Conservation (phyloP, 2,329 filamentous ascomycete genomes). For the Colletotrichum paranaense region DNA sequence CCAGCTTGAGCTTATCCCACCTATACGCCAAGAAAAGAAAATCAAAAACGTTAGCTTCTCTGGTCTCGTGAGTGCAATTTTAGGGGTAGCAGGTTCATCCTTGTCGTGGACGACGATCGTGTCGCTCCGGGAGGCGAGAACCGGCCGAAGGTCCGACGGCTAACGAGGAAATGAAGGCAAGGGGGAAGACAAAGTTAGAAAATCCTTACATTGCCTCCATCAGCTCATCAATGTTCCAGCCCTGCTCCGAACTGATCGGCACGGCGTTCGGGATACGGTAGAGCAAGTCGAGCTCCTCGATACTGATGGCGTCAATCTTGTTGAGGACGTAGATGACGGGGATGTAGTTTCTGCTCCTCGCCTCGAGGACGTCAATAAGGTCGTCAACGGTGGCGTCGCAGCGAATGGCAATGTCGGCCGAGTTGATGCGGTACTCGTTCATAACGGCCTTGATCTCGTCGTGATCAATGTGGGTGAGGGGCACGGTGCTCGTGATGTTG, state of each 20-base stretch:
- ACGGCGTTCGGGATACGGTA: conserved; percentile 98
- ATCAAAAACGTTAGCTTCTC: conserved; percentile 8
- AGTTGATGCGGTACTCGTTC: conserved; percentile 96
- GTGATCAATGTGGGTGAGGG: conserved; percentile 90
- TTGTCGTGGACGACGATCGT: background rate
- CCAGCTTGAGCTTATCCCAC: conserved; percentile 94
- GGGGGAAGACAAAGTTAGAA: background rate
- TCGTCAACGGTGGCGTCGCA: conserved; percentile 98
- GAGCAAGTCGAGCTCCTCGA: conserved; percentile 94
- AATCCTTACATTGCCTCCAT: conserved; percentile 84
- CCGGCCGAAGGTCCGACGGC: background rate
- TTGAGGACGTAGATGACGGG: conserved; percentile 99
- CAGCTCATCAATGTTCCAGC: conserved; percentile 98
- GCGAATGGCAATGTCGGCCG: conserved; percentile 95
- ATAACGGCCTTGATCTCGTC: conserved; percentile 99
- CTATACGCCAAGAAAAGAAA: conserved; percentile 42
- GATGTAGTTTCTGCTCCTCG: conserved; percentile 94
- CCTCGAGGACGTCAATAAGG: conserved; percentile 94
- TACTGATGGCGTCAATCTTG: conserved; percentile 98
- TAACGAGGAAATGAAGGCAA: background rate
- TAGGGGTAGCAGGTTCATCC: background rate
- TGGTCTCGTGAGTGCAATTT: background rate
- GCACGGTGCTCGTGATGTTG: conserved; percentile 94
- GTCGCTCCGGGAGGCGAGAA: background rate
- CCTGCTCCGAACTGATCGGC: conserved; percentile 96